Evolutionary conservation across 2,329 filamentous ascomycete species (phyloP), one percentile per base, ranked within the genome.

Genomic region (Claviceps monticola): DNA sequence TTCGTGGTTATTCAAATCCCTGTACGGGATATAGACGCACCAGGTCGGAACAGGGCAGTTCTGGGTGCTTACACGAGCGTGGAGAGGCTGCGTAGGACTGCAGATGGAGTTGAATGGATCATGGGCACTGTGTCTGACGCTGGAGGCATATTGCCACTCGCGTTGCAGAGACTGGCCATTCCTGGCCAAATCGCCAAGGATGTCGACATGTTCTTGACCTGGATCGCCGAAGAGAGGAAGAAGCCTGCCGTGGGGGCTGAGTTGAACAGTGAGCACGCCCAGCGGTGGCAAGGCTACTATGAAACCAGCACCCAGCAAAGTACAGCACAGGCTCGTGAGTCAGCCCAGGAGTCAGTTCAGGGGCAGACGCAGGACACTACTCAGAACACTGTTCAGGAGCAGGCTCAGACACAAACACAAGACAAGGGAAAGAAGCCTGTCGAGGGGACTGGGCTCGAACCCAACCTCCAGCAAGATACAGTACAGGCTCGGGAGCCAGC

Each of bases 41-140:
- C 72, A 55, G 71, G 66, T 16, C 53, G 54, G 1, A 64, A 78
- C 34, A 55, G 56, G 1, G 65, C 78, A 3, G 74, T 82, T 7
- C 64, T 75, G 34, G 85, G 77, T 4, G 69, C 71, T 9, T 88
- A 88, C 59, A 77, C 73, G 29, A 83, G 79, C 56, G 71, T 88
- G 1, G 85, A 89, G 68, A 68, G 78, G 46, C 67, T 84, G 37
- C 67, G 74, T 52, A 68, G 73, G 59, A 54, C 74, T 5, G 62
- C 59, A 4, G 61, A 58, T n/a, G 67, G 69, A 17, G 55, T 86
- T 46, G 81, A 84, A 64, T 93, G 86, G 86, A 71, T 83, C 53
- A 90, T 91, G 84, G 84, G 80, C 8, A 90, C 86, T 9, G 77
- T 82, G 11, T 84, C 81, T 54, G 78, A 90, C 63, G 86, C 86